These are phyloP conservation scores for Solanum hybrid DNA, from an alignment of 305 asterid genomes.

Conservation along the genomic window DNA sequence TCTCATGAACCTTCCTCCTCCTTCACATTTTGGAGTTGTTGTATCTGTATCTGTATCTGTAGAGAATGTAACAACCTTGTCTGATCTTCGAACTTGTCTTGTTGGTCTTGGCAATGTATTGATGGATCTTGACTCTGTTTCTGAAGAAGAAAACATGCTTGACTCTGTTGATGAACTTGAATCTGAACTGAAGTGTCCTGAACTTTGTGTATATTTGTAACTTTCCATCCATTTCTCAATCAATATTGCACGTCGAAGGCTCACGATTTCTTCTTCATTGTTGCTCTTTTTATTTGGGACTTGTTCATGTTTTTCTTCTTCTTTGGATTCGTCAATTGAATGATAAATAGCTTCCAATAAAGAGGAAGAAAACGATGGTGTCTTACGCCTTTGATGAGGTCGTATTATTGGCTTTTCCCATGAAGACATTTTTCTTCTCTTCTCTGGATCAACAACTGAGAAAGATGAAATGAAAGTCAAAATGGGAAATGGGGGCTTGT, in stretches of 20 bases:
- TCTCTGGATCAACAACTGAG: neutral
- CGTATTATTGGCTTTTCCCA: slow-evolving; percentile 23
- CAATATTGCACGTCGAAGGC: slow-evolving; percentile 55
- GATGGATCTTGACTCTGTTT: slow-evolving; percentile 41
- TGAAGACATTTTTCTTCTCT: slow-evolving; percentile 21
- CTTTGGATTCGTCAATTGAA: slow-evolving; percentile 47
- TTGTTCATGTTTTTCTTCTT: neutral
- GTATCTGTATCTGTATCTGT: slow-evolving; percentile 9
- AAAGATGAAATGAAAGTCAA: neutral
- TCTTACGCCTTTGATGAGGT: slow-evolving; percentile 36
- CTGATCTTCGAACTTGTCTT: neutral
- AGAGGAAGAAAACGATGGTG: slow-evolving; percentile 67
- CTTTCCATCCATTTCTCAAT: slow-evolving; percentile 74
- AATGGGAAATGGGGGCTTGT: slow-evolving; percentile 7
- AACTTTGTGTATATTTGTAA: slow-evolving; percentile 14
- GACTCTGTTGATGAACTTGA: slow-evolving; percentile 62
- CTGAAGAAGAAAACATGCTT: slow-evolving; percentile 50
- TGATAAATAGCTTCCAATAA: slow-evolving; percentile 67
- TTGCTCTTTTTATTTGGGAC: slow-evolving; percentile 20
- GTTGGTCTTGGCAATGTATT: slow-evolving; percentile 1
- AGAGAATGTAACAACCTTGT: neutral
- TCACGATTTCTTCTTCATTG: slow-evolving; percentile 43
- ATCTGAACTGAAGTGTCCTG: slow-evolving; percentile 28
- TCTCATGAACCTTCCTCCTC: slow-evolving; percentile 38
- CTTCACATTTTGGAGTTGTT: slow-evolving; percentile 24